Base-by-base conservation (phyloP, 345 rosid species). In the Acer negundo region DNA sequence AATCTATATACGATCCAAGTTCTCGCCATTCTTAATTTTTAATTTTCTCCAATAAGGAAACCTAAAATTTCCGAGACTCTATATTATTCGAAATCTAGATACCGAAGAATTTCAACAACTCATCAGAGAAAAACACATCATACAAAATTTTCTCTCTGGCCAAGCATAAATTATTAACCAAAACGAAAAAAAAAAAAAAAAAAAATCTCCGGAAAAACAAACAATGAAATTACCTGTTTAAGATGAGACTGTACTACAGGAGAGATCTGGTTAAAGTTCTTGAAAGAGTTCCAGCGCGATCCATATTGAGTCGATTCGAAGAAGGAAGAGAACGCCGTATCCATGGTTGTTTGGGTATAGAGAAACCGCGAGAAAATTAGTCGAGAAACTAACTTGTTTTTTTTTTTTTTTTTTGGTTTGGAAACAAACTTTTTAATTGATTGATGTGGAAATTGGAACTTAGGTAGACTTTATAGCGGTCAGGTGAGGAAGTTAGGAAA, bases 211-310 rank as follows among this genome's bases (percentile, higher is more conserved):
- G 24, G 28, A 40, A 23, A 73, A 73, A 44, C 4, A 42, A 62
- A 62, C 16, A 26, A 15, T 11, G 55, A 70, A 67, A 19, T 51
- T 75, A 97, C 99, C 94, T 86, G 90, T 62, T 97, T 94, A 53
- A 97, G 98, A 85, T 97, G 99, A 22, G 83, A 61, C 83, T 97
- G 98, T 1, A 97, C 98, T 24, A 49, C 24, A 0, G 97, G 95
- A 72, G 97, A 93, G 82, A 97, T 90, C 89, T 89, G 90, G 47
- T 83, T 86, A 83, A 97, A 90, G 81, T 93, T 93, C 78, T 92
- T 90, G 70, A 90, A 90, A 63, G 97, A 85, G 35, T 90, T 93
- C 77, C 70, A 74, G 20, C 70, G 77, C 0, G 49, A 12, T 63
- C 53, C 62, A 20, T 7, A 6, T 19, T 84, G 90, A 35, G 38